These are phyloP conservation scores for Chlorella sp. DNA, from an alignment of 139 green algal genomes.

Conservation along the genomic window DNA sequence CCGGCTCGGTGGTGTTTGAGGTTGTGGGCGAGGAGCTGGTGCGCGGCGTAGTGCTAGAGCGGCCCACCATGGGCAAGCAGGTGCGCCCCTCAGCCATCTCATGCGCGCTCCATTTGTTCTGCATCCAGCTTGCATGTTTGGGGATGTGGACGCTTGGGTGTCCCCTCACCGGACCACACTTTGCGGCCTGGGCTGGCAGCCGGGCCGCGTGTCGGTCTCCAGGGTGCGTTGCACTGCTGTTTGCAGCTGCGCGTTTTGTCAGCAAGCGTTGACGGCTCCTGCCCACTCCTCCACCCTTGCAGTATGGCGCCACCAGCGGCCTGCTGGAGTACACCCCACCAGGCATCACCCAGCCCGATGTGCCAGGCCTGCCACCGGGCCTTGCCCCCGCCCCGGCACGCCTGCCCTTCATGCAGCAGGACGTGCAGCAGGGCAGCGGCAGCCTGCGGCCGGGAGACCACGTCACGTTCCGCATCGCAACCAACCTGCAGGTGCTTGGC, in stretches of 20 bases:
- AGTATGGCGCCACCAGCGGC: slow-evolving; percentile 44
- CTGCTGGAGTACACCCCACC: slow-evolving; percentile 41
- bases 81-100: background rate
- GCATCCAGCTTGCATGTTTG: no score
- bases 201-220: no score
- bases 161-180: no score
- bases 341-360: no score
- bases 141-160: no score
- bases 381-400: background rate
- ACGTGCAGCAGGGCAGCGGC: slow-evolving; percentile 14
- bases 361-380: no score
- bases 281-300: background rate
- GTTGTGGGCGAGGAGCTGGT: slow-evolving; percentile 29
- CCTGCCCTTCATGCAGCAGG: slow-evolving; percentile 22
- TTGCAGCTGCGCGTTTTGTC: no score
- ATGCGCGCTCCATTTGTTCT: no score
- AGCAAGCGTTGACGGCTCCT: no score
- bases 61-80: slow-evolving; percentile 21
- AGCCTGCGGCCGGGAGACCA: slow-evolving; percentile 45
- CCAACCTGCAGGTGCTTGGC: slow-evolving; percentile 38
- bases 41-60: slow-evolving; percentile 48
- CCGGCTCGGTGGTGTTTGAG: slow-evolving; percentile 59
- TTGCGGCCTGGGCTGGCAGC: no score
- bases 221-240: no score
- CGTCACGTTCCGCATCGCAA: slow-evolving; percentile 53